Percentiles rank a stretch among this genome's conserved stretches.
These are phyloP conservation scores for Thraustochytrium sp. DNA, from an alignment of 352 stramenopile species.

Conservation along the genomic window DNA sequence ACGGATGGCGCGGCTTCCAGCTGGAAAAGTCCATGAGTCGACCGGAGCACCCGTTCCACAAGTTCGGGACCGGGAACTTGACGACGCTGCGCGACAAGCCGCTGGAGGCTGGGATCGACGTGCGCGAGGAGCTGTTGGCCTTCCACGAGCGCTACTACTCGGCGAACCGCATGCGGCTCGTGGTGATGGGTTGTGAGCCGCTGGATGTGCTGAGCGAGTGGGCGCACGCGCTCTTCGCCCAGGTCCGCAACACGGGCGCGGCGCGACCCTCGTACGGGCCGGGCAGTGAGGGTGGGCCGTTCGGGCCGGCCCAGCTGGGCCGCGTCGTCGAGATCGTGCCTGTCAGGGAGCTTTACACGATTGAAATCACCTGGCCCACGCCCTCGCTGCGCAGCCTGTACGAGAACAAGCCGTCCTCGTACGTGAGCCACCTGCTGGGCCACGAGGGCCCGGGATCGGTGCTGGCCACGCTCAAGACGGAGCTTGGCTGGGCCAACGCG, in stretches of 20 bases:
- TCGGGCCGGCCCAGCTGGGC: background rate
- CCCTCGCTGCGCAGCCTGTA: conserved; percentile 55
- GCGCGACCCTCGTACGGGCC: conserved; percentile 55
- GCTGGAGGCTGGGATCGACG: conserved; percentile 56
- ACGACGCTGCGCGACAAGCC: conserved; percentile 64
- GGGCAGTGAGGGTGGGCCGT: conserved; percentile 53
- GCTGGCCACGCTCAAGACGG: conserved; percentile 53
- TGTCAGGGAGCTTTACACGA: conserved; percentile 50
- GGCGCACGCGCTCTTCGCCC: conserved; percentile 65
- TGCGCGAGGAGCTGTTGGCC: conserved; percentile 60
- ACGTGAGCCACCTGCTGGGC: background rate
- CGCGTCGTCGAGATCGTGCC: conserved; percentile 19
- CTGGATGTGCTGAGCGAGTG: conserved; percentile 68
- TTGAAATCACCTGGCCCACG: conserved; percentile 61
- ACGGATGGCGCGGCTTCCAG: conserved; percentile 64
- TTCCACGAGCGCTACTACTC: conserved; percentile 74
- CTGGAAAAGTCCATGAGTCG: conserved; percentile 50
- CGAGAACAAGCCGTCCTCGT: conserved; percentile 56
- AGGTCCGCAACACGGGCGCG: background rate
- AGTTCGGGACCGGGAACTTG: conserved; percentile 81
- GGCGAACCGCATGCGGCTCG: conserved; percentile 70
- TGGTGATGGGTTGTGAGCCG: conserved; percentile 70
- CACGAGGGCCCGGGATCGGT: conserved; percentile 60
- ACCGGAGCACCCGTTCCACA: conserved; percentile 64
- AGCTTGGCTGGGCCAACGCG: conserved; percentile 59